Conservation (phyloP, 768 basidiomycete genomes). For the Xerocomellus dryophilus region DNA sequence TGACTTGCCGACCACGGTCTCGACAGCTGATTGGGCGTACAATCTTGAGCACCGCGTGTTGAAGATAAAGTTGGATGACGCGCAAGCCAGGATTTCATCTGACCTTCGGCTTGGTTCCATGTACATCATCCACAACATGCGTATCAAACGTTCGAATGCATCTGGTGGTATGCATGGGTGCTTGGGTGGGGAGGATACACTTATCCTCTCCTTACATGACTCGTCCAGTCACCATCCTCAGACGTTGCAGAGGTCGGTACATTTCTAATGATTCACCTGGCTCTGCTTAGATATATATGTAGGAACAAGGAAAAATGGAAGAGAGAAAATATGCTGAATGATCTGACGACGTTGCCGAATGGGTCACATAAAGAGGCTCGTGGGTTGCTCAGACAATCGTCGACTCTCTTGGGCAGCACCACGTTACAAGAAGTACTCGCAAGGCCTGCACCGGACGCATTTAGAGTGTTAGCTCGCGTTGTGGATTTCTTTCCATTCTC, state of each 20-base stretch:
- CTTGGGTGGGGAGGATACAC: slow-evolving; percentile 29
- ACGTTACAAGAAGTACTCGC: slow-evolving; percentile 40
- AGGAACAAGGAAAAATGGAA: slow-evolving; percentile 37
- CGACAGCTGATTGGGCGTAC: slow-evolving; percentile 37
- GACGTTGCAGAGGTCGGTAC: slow-evolving; percentile 22
- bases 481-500: slow-evolving; percentile 55
- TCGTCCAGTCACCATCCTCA: slow-evolving; percentile 14
- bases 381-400: neutral
- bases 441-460: slow-evolving; percentile 34
- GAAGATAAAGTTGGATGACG: slow-evolving; percentile 49
- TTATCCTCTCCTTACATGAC: slow-evolving; percentile 21
- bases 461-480: slow-evolving; percentile 46
- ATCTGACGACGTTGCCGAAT: neutral
- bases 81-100: slow-evolving; percentile 41
- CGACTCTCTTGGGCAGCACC: slow-evolving; percentile 1
- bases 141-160: slow-evolving; percentile 33
- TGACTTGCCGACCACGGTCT: slow-evolving; percentile 35
- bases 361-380: slow-evolving; percentile 3
- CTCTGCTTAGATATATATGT: neutral
- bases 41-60: slow-evolving; percentile 50
- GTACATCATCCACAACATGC: slow-evolving; percentile 50
- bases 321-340: slow-evolving; percentile 19
- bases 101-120: slow-evolving; percentile 40
- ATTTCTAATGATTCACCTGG: neutral
- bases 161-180: slow-evolving; percentile 21